Base-by-base conservation (phyloP, 1,284 basidiomycete species). In the Rhodotorula mucilaginosa region DNA sequence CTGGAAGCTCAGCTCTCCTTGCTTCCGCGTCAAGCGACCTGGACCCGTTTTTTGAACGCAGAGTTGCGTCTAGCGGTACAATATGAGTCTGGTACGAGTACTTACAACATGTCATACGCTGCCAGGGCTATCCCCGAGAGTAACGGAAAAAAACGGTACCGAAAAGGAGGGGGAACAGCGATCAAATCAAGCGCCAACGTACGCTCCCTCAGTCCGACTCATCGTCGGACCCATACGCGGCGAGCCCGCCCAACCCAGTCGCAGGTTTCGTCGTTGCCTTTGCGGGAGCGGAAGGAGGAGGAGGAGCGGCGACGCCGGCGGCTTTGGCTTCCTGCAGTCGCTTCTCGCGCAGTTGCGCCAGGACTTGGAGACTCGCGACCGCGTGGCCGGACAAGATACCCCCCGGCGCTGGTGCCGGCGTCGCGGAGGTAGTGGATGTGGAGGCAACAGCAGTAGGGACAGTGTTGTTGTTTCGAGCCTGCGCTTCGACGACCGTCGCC, bases 401-500 rank as follows among this genome's bases (percentile, higher is more conserved):
- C 6, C 46, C 51, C 6, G 48, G 13, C 13, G 58, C 47, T 34
- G 66, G 49, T 19, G 58, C 58, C 18, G 61, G 57, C 39, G 65
- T 23, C 34, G 60, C 49, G 8, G 57, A 18, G 1, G 64, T 29
- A 21, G 57, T 19, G 18, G 46, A 49, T 0, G n/a, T 26, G 19
- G 46, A 47, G 3, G 47, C 10, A 34, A 34, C 34, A 18, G 48
- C 47, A 3, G 12, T 7, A 3, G 48, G 29, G 5, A 26, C 65
- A 44, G 58, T 54, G 31, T 61, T 31, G 58, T 49, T n/a, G 31
- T 54, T 66, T 10, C 44, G 62, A 56, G 62, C 51, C 51, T 46
- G 44, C 44, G 51, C 57, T 21, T 61, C 67, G 13, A 44, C 46
- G 52, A 64, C 39, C 26, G 57, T 47, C 89, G 87, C 21, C 90